Conservation (phyloP, 139 green algal genomes). For the Micractinium conductrix region DNA sequence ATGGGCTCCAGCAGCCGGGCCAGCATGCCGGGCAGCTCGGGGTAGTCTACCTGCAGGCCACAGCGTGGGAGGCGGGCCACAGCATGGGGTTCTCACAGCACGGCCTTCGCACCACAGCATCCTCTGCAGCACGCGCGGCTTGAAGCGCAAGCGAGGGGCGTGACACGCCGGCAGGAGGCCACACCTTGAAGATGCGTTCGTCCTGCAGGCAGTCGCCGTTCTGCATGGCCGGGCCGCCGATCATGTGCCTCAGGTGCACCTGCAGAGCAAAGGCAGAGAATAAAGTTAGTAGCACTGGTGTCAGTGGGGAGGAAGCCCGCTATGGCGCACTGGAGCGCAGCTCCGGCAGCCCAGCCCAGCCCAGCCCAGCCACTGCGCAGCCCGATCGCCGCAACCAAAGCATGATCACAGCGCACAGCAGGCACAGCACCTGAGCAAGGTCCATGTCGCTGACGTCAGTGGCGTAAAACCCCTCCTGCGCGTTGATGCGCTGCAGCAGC, state of each 20-base stretch:
- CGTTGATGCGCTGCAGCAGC: conserved; percentile 71
- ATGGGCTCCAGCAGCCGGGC: conserved; percentile 82
- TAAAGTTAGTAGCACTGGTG: not conserved
- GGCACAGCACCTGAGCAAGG: conserved; percentile 55
- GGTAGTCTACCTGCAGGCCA: conserved; percentile 82
- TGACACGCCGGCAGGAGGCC: not conserved
- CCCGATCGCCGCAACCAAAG: too few species aligned
- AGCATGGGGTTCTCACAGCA: too few species aligned
- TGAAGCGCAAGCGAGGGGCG: too few species aligned
- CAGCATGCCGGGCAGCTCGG: conserved; percentile 61
- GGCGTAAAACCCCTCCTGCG: conserved; percentile 61
- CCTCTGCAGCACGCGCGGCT: too few species aligned
- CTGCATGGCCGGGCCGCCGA: conserved; percentile 78
- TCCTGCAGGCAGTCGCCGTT: conserved; percentile 71
- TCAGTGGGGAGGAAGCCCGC: not conserved
- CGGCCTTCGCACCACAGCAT: too few species aligned
- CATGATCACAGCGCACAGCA: not conserved
- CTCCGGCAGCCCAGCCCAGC: too few species aligned
- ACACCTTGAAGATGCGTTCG: conserved; percentile 83
- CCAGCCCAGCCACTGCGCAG: too few species aligned
- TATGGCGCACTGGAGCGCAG: too few species aligned
- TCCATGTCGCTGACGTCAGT: conserved; percentile 79
- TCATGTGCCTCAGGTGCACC: conserved; percentile 91
- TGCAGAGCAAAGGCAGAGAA: conserved; percentile 24
- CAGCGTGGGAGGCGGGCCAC: not conserved